These are phyloP conservation scores for Eucommia ulmoides DNA, from an alignment of 257 asterid genomes.

Conservation along the genomic window DNA sequence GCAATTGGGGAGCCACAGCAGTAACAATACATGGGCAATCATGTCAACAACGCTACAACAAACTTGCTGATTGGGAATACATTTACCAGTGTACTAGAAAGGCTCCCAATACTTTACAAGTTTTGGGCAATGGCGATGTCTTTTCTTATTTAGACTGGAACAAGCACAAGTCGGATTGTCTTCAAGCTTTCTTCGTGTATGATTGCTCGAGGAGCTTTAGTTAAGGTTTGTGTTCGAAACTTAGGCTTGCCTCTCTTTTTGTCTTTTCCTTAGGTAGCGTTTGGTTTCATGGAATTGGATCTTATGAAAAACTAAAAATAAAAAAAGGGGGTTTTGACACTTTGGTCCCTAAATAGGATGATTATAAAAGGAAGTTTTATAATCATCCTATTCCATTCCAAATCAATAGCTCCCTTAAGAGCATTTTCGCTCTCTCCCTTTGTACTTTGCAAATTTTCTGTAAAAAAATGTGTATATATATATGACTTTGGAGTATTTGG, in stretches of 20 bases:
- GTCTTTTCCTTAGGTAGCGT: too few relatives aligned
- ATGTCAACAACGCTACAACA: slow-evolving; percentile 89
- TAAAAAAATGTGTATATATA: too few relatives aligned
- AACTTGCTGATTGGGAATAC: slow-evolving; percentile 91
- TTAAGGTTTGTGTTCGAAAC: slow-evolving; percentile 44
- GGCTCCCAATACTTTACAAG: slow-evolving; percentile 63
- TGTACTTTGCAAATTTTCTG: too few relatives aligned
- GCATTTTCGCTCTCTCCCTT: neutral
- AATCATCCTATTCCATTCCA: too few relatives aligned
- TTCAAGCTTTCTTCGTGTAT: slow-evolving; percentile 80
- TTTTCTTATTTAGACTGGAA: slow-evolving; percentile 86
- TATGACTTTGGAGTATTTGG: too few relatives aligned
- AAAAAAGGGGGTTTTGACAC: too few relatives aligned
- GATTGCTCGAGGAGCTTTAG: slow-evolving; percentile 89
- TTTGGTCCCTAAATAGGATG: too few relatives aligned
- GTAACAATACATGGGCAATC: slow-evolving; percentile 92
- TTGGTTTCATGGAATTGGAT: too few relatives aligned
- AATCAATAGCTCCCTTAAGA: too few relatives aligned
- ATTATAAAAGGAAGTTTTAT: too few relatives aligned
- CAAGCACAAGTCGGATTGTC: slow-evolving; percentile 58
- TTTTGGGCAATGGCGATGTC: slow-evolving; percentile 89
- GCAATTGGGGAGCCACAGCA: slow-evolving; percentile 86
- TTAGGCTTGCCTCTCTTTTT: too few relatives aligned
- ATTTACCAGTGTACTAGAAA: slow-evolving; percentile 50
- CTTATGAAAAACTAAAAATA: too few relatives aligned